Evolutionary conservation across 2,329 filamentous ascomycete genomes (phyloP), one percentile per base, ranked within the genome.

Genomic region (Penicillium sp.): DNA sequence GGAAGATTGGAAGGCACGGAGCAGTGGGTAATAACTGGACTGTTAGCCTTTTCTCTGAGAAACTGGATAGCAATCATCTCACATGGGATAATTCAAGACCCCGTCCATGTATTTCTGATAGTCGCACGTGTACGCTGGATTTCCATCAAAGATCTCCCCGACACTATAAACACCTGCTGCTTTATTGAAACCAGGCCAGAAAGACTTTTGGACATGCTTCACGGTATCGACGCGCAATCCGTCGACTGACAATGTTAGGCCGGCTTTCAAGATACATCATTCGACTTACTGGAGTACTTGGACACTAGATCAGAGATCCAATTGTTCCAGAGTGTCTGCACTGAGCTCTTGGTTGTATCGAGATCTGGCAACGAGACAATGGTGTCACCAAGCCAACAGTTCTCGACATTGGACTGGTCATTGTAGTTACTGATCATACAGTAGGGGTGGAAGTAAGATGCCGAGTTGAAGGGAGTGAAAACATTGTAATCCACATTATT

Each of bases 291-390:
- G 19, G 75, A 77, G 65, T 87, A 89, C 59, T 84, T 82, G 3
- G 76, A 67, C 2, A 88, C 80, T 0, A 88, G 74, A 40, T 74
- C 73, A 17, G 67, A 69, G 60, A 89, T 77, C 87, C 87, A 89
- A 14, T 74, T 69, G 51, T 83, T 74, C 67, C 82, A 83, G 4
- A 82, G 71, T 16, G 67, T 68, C 31, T 78, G 76, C 10, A 88
- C 80, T 1, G 69, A 68, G 0, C 72, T 52, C 36, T 77, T 73
- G 35, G 81, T 78, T 1, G 86, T 89, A 54, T 83, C 75, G 9
- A 89, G 69, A 60, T 89, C 86, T 0, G 86, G 84, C 1, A 89
- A 79, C 0, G 79, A 76, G 14, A 83, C 79, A n/a, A 75, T 78
- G n/a, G 74, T 76, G 50, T 80, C 77, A 22, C 80, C 80, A 16